A percentile compares a stretch with the other conserved stretches of the same genome.
These are phyloP conservation scores for Ceratocystis colombiana DNA, from an alignment of 2,329 filamentous ascomycete genomes.

Conservation along the genomic window DNA sequence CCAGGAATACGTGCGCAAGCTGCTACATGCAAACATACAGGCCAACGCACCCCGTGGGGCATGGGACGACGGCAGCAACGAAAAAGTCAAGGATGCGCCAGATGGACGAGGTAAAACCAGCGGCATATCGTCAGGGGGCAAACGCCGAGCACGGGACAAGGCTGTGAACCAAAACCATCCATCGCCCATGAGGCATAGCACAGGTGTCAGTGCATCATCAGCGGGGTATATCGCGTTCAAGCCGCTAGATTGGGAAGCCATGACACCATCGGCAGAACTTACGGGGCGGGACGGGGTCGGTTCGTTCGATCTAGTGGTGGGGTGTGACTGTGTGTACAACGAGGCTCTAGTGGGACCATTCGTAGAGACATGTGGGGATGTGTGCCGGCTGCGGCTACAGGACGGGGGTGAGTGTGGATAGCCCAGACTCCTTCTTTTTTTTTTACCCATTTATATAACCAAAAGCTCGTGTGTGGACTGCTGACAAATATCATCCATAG, in stretches of 20 bases:
- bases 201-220: neutral
- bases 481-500: conserved; percentile 9
- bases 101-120: neutral
- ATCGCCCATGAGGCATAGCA: too few relatives aligned
- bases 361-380: conserved; percentile 68
- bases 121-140: neutral
- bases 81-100: neutral
- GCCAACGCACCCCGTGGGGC: conserved; percentile 41
- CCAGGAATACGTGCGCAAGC: conserved; percentile 69
- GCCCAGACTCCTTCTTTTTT: neutral
- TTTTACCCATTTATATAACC: too few relatives aligned
- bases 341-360: conserved; percentile 72
- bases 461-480: too few relatives aligned
- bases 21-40: conserved; percentile 65
- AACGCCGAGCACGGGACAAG: neutral
- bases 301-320: conserved; percentile 61
- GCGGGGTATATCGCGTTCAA: conserved; percentile 42
- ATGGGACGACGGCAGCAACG: conserved; percentile 15
- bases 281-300: neutral
- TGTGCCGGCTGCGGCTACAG: conserved; percentile 49
- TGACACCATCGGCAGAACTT: conserved; percentile 41
- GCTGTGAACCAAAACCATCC: neutral
- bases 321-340: conserved; percentile 94
- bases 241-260: conserved; percentile 74
- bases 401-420: neutral